Evolutionary conservation across 345 rosid genomes (phyloP).

Genomic region (Eucalyptus caleyi): DNA sequence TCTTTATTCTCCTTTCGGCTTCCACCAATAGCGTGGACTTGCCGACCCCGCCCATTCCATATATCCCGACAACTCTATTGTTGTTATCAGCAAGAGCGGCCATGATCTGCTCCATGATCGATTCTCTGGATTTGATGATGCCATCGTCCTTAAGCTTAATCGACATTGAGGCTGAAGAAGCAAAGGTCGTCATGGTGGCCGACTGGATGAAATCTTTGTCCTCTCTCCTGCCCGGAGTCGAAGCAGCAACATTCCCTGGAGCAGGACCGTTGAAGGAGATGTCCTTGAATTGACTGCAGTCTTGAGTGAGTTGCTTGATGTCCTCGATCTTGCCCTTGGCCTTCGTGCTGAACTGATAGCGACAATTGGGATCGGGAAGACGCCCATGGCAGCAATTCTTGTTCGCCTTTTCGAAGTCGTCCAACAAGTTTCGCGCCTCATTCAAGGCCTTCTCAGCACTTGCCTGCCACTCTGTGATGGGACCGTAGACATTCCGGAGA

Average conservation of each 20-base stretch:
- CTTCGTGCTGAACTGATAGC: neutral
- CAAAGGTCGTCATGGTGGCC: fast-evolving
- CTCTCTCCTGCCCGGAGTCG: neutral
- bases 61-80: neutral
- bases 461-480: no score
- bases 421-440: no score
- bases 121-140: fast-evolving
- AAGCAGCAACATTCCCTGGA: neutral
- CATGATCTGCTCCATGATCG: fast-evolving
- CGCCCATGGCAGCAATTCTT: neutral
- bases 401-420: fast-evolving
- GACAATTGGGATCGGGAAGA: neutral
- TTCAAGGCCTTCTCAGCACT: no score
- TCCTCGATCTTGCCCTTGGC: fast-evolving
- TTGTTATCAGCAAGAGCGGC: neutral
- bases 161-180: fast-evolving
- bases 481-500: no score
- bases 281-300: neutral
- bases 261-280: neutral
- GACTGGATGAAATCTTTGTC: neutral
- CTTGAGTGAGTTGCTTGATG: neutral
- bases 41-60: neutral
- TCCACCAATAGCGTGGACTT: neutral
- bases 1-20: neutral
- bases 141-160: neutral